Conservation (phyloP, 2,329 filamentous ascomycete species). For the Claviceps fusiformis region DNA sequence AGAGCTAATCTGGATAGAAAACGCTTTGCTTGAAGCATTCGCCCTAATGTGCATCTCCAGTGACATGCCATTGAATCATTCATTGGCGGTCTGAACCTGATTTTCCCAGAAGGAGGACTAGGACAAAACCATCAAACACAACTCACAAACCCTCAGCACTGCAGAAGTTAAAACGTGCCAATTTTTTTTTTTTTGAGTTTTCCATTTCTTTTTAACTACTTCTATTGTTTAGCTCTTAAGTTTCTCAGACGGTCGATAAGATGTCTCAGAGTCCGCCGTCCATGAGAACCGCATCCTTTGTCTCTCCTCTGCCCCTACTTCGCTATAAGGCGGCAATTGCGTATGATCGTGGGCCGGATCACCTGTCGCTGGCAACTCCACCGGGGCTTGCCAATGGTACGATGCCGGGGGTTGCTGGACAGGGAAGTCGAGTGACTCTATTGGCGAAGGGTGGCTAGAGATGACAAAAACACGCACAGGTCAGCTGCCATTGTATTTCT, state of each 20-base stretch:
- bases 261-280: conserved; percentile 14
- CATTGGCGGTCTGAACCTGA: neutral
- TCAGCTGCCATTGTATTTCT: neutral
- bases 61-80: neutral
- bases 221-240: neutral
- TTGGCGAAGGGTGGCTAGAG: conserved; percentile 1
- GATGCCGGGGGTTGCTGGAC: neutral
- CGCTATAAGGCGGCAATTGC: conserved; percentile 20
- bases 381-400: neutral
- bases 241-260: conserved; percentile 13
- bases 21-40: neutral
- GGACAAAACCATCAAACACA: neutral
- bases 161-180: neutral
- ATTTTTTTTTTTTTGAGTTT: too few species aligned
- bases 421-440: neutral
- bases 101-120: neutral
- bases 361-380: conserved; percentile 8
- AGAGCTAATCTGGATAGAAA: too few species aligned
- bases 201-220: neutral
- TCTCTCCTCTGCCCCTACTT: neutral
- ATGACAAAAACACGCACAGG: neutral
- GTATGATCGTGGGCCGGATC: conserved; percentile 16
- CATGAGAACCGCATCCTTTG: conserved; percentile 16
- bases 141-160: neutral
- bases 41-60: neutral